phyloP scores from a whole-genome alignment of 1,139 yeast genomes.

The Suhomyces taliae region DNA sequence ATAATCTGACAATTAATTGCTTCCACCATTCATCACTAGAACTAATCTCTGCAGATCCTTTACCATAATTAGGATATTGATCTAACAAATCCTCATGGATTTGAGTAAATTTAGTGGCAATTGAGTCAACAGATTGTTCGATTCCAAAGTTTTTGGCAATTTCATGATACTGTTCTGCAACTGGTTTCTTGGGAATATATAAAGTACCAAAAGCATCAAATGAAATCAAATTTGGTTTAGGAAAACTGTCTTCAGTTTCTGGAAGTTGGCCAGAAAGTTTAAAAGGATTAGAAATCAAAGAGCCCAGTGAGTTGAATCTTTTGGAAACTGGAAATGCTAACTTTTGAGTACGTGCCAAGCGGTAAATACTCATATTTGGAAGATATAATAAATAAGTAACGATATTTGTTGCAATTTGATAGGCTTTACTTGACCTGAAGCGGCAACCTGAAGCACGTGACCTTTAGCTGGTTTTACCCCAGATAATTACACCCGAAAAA shows the following conservation, averaged over 20 bases:
- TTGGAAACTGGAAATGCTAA: background rate
- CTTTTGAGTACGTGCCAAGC: background rate
- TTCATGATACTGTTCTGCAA: conserved; percentile 51
- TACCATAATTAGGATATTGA: conserved; percentile 64
- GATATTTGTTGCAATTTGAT: no score
- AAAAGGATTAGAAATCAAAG: conserved; percentile 28
- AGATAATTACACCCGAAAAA: no score
- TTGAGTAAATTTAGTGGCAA: conserved; percentile 30
- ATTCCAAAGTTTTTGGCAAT: conserved; percentile 49
- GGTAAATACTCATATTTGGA: background rate
- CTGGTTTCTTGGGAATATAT: conserved; percentile 56
- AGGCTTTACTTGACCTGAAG: no score
- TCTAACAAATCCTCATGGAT: conserved; percentile 25
- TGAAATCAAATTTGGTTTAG: conserved; percentile 53
- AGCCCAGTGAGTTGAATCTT: conserved; percentile 1
- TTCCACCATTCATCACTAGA: conserved; percentile 60
- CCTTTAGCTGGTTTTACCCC: no score
- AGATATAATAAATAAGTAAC: no score
- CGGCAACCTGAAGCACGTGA: no score
- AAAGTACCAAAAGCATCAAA: conserved; percentile 70
- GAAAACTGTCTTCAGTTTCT: conserved; percentile 31
- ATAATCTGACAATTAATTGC: conserved; percentile 44
- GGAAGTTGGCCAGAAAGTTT: conserved; percentile 19
- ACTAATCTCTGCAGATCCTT: conserved; percentile 23
- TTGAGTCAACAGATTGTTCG: conserved; percentile 26